Evolutionary conservation across 768 basidiomycete genomes (phyloP), one percentile per base, ranked within the genome.

Genomic region (Kwoniella botswanensis): DNA sequence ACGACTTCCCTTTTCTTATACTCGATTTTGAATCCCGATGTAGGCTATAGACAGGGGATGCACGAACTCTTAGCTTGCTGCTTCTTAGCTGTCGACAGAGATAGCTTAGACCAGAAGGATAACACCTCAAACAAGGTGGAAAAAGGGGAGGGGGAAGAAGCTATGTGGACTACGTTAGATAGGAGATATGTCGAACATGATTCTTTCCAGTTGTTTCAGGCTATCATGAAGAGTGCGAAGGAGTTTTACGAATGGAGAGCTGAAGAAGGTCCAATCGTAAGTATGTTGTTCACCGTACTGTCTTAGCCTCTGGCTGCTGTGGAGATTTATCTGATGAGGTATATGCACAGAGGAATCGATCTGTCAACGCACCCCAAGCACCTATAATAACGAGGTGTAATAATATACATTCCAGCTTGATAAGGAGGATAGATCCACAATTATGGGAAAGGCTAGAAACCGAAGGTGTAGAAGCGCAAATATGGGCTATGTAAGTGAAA

Each of bases 21-120:
- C 82, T 90, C 92, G 15, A 86, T 88, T 52, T 88, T 89, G 79
- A 89, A 95, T 80, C 89, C 92, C 1, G 87, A 90, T 52, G 88
- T 96, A 22, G 94, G 94, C 22, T 99, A 99, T 81, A 89, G 97
- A 41, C 97, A 99, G 76, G 96, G 97, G 64, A 98, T 99, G 97
- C 97, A 99, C 79, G 97, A 99, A 80, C 85, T 98, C 10, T 87
- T 98, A 22, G 97, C 95, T 3, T 91, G 93, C 0, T 82, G 98
- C 35, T 92, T 93, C 76, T 89, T 92, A 77, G 90, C 90, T 2
- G 86, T 92, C 67, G 91, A 96, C 82, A 90, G 87, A 75, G 97
- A 99, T 84, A 90, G 94, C 1, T 81, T 93, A 15, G 29, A 44
- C 9, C 41, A 41, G 22, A 17, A n/a, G 50, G 53, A 24, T 24